Conservation (phyloP, 2,329 filamentous ascomycete species). For the Penicillium sclerotigenum region DNA sequence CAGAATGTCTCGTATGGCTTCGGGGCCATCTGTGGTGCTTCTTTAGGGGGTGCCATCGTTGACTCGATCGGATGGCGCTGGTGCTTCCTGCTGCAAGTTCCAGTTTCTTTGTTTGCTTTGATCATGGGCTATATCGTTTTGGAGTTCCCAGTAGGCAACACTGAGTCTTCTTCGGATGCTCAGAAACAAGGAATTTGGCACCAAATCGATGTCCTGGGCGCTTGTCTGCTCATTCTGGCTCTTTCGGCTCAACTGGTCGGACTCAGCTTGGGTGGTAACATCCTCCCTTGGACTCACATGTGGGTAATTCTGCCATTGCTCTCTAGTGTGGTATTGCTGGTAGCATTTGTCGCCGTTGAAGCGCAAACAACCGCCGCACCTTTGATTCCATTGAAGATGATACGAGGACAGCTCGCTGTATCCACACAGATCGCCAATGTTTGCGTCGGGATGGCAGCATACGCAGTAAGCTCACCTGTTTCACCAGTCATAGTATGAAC, state of each 20-base stretch:
- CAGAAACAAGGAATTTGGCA: conserved; percentile 44
- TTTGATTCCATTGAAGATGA: conserved; percentile 49
- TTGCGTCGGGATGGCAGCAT: conserved; percentile 59
- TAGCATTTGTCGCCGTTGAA: conserved; percentile 40
- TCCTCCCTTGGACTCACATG: conserved; percentile 43
- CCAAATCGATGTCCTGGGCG: conserved; percentile 58
- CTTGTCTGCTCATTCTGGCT: conserved; percentile 56
- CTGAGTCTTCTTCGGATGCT: neutral
- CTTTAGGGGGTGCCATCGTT: conserved; percentile 44
- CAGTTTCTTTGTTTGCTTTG: conserved; percentile 56
- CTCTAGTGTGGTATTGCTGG: conserved; percentile 38
- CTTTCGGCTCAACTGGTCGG: conserved; percentile 55
- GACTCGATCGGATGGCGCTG: conserved; percentile 48
- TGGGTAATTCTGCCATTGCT: conserved; percentile 43
- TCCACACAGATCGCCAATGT: conserved; percentile 59
- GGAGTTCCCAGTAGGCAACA: conserved; percentile 39
- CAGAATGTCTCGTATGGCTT: conserved; percentile 63
- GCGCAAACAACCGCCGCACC: conserved; percentile 43
- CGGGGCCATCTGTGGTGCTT: conserved; percentile 57
- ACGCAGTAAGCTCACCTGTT: conserved; percentile 50
- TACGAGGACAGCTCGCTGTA: conserved; percentile 54
- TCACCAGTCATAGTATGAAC: neutral
- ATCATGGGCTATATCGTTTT: conserved; percentile 54
- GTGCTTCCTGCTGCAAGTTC: conserved; percentile 61
- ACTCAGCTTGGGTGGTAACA: conserved; percentile 46